These are phyloP conservation scores for Termitomyces bulborhizus DNA, from an alignment of 768 basidiomycete species.

Conservation along the genomic window DNA sequence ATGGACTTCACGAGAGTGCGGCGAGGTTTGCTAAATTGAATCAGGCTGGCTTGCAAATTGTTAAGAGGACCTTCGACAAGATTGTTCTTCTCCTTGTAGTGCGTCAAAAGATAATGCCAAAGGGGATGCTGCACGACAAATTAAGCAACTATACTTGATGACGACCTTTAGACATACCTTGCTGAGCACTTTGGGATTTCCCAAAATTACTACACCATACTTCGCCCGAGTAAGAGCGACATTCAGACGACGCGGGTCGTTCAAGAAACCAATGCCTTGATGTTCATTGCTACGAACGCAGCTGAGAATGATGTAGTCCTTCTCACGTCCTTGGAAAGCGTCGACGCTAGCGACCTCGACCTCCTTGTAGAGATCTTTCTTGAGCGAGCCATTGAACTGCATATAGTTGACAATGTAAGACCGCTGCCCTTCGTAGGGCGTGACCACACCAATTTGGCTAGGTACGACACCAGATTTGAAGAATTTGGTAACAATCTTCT, in stretches of 20 bases:
- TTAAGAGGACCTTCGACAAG: constrained; percentile 96
- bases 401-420: constrained; percentile 99
- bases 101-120: constrained; percentile 97
- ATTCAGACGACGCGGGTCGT: constrained; percentile 93
- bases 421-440: constrained; percentile 97
- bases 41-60: constrained; percentile 97
- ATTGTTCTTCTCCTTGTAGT: constrained; percentile 93
- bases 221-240: constrained; percentile 97
- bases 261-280: constrained; percentile 98
- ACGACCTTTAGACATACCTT: constrained; percentile 55
- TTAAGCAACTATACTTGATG: constrained; percentile 8
- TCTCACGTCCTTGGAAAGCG: constrained; percentile 98
- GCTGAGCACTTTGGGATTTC: constrained; percentile 99
- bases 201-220: constrained; percentile 98
- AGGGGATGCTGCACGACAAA: constrained; percentile 72
- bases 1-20: constrained; percentile 83
- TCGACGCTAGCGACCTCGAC: constrained; percentile 99
- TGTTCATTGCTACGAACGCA: constrained; percentile 99
- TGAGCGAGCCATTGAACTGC: constrained; percentile 99
- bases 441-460: constrained; percentile 94
- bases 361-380: constrained; percentile 99
- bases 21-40: constrained; percentile 97
- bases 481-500: constrained; percentile 99
- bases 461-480: constrained; percentile 99
- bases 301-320: constrained; percentile 98